A percentile compares a stretch with the other conserved stretches of the same genome.
phyloP scores from a whole-genome alignment of 768 basidiomycete species.

The Rhodotorula taiwanensis region DNA sequence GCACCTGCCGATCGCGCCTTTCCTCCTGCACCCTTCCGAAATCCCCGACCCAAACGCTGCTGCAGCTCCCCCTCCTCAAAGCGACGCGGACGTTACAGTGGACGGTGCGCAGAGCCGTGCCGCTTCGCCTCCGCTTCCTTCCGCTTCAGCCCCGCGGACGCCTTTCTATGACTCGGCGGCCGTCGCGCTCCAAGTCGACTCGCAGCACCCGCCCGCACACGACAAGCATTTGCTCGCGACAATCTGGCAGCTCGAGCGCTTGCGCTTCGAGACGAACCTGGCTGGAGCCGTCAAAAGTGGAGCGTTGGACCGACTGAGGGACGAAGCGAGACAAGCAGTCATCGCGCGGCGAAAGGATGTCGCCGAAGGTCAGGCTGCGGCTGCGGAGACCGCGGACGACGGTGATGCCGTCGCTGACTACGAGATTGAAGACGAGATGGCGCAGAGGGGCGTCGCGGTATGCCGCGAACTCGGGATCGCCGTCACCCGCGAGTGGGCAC shows the following conservation, averaged over 20 bases:
- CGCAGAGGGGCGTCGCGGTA: background rate
- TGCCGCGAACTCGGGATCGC: slow-evolving; percentile 7
- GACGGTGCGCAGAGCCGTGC: no score
- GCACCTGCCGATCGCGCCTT: slow-evolving; percentile 22
- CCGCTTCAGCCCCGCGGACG: background rate
- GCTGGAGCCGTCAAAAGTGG: background rate
- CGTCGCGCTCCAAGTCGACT: background rate
- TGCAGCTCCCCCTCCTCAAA: background rate
- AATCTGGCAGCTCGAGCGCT: slow-evolving; percentile 7
- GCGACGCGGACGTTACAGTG: background rate
- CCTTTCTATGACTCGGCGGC: background rate
- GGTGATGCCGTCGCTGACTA: background rate
- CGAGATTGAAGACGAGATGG: slow-evolving; percentile 1
- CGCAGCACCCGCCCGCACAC: background rate
- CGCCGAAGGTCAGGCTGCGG: no score
- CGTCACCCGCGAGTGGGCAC: slow-evolving; percentile 15
- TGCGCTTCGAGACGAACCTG: slow-evolving; percentile 4
- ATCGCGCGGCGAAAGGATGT: no score
- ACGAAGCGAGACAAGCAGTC: background rate
- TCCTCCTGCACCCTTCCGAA: background rate
- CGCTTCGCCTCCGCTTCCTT: background rate
- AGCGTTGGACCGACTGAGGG: background rate
- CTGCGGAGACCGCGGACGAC: background rate
- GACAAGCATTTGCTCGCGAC: slow-evolving; percentile 3
- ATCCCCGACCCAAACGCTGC: background rate